Percentiles rank a stretch among this genome's conserved stretches.
phyloP scores from a whole-genome alignment of 768 basidiomycete genomes.

The Podaxis sp. region DNA sequence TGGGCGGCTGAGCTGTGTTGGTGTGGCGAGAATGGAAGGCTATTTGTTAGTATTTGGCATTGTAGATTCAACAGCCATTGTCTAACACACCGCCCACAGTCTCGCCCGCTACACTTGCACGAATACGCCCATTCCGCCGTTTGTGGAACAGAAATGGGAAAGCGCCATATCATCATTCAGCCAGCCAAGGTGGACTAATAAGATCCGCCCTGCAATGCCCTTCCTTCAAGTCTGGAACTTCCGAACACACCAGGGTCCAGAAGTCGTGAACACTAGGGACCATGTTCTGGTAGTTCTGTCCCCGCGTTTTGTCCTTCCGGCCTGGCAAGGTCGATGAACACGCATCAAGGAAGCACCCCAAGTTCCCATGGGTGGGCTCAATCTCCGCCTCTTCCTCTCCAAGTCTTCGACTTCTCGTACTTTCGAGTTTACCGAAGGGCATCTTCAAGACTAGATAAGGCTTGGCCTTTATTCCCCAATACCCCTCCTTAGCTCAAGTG shows the following conservation, averaged over 20 bases:
- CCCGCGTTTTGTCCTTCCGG: not conserved
- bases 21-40: not conserved
- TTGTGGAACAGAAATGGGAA: not conserved
- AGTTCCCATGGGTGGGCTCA: not conserved
- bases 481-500: not conserved
- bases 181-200: no score
- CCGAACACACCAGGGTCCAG: not conserved
- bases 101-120: no score
- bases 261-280: not conserved
- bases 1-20: not conserved
- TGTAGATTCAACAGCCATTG: not conserved
- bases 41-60: constrained; percentile 11
- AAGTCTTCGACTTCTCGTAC: not conserved
- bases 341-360: not conserved
- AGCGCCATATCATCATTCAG: not conserved
- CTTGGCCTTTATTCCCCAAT: not conserved
- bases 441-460: not conserved
- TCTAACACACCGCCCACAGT: not conserved
- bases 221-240: not conserved
- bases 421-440: not conserved
- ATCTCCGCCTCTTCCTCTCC: constrained; percentile 1
- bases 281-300: not conserved
- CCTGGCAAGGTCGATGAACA: not conserved
- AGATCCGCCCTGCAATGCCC: no score
- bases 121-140: not conserved